Conservation (phyloP, 441 rosid genomes). For the Populus trichocarpa region DNA sequence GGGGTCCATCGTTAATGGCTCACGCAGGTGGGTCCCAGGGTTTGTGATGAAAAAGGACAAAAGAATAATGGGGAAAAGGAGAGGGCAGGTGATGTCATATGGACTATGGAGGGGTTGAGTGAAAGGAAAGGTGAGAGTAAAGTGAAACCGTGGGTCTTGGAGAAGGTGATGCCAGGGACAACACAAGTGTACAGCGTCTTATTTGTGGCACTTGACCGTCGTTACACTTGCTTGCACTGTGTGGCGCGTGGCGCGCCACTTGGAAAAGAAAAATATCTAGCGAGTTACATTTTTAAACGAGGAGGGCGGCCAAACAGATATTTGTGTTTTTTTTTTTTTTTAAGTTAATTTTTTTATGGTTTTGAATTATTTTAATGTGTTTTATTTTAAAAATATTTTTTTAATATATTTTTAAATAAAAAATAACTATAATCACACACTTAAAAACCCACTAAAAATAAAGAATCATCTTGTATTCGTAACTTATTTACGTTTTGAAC, state of each 20-base stretch:
- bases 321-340: no score
- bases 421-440: rapidly evolving
- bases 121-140: background rate
- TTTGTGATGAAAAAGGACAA: conserved; percentile 10
- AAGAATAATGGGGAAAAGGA: background rate
- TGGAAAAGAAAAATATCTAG: background rate
- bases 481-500: no score
- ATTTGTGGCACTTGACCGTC: background rate
- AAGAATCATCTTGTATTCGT: no score
- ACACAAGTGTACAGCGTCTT: background rate
- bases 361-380: no score
- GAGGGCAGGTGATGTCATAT: background rate
- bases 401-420: no score
- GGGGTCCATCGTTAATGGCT: background rate
- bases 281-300: background rate
- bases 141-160: conserved; percentile 11
- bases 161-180: background rate
- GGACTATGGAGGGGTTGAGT: background rate
- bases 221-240: background rate
- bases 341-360: no score
- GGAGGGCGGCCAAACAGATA: background rate
- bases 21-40: background rate
- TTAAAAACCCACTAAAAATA: no score
- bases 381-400: no score
- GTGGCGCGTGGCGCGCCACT: background rate